Conservation (phyloP, 108 stramenopile species). For the Cyclotella atomus region DNA sequence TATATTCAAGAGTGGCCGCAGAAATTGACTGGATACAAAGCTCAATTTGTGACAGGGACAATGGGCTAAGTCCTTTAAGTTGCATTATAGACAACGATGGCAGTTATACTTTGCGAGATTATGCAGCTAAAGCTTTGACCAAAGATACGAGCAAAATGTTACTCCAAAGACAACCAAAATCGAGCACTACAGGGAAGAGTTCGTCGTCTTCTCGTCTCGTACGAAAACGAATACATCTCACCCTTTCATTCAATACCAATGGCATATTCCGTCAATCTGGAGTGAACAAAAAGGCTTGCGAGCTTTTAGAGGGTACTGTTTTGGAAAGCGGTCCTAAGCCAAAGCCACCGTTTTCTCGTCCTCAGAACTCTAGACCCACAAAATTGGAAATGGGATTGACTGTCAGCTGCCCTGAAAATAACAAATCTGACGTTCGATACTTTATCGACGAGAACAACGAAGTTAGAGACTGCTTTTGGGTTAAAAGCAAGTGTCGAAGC, state of each 20-base stretch:
- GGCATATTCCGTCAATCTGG: neutral
- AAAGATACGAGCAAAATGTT: neutral
- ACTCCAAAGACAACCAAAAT: neutral
- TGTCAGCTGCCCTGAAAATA: neutral
- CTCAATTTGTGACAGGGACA: conserved; percentile 26
- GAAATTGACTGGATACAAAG: conserved; percentile 46
- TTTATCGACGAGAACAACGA: conserved; percentile 2
- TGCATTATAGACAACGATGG: conserved; percentile 1
- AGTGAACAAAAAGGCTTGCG: conserved; percentile 3
- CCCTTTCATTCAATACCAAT: conserved; percentile 1
- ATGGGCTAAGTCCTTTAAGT: conserved; percentile 17
- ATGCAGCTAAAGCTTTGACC: conserved; percentile 11
- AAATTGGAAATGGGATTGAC: neutral
- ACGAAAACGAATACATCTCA: neutral
- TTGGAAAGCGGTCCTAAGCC: neutral
- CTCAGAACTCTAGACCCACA: neutral
- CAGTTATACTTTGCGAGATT: conserved; percentile 1
- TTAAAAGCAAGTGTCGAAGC: conserved; percentile 1
- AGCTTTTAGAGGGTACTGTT: conserved; percentile 12
- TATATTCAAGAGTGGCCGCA: conserved; percentile 40
- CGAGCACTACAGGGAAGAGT: too few species aligned
- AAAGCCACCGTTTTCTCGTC: neutral
- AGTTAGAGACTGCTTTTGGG: conserved; percentile 15
- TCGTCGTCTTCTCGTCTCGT: neutral
- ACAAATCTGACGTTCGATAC: conserved; percentile 5